phyloP scores from a whole-genome alignment of 2,329 filamentous ascomycete genomes.

The Cladosporium sp. region DNA sequence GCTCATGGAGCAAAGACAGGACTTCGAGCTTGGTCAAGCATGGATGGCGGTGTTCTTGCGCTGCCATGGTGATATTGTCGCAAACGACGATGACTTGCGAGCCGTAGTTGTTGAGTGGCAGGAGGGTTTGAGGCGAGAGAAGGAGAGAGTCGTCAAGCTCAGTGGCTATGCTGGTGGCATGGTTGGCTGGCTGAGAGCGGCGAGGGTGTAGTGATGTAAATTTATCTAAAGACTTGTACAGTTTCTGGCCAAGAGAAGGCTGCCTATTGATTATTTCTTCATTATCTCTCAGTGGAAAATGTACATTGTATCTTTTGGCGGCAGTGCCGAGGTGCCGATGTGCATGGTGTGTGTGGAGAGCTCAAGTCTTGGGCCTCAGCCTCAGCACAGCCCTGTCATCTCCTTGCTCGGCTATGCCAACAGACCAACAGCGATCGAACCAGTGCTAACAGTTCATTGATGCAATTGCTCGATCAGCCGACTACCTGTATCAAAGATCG shows the following conservation, averaged over 20 bases:
- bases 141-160: conserved; percentile 19
- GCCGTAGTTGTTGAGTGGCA: conserved; percentile 17
- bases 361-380: not conserved
- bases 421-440: not conserved
- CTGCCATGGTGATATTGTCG: conserved; percentile 68
- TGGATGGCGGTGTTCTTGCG: conserved; percentile 96
- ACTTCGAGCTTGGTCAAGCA: conserved; percentile 92
- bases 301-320: not conserved
- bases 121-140: conserved; percentile 16
- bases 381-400: conserved; percentile 10
- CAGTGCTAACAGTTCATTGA: not conserved
- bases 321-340: not conserved
- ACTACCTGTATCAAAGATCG: not conserved
- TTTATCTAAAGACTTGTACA: conserved; percentile 3
- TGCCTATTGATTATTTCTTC: not conserved
- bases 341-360: not conserved
- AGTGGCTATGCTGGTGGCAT: conserved; percentile 23
- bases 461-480: not conserved
- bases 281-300: not conserved
- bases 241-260: not conserved
- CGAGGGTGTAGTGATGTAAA: conserved; percentile 24
- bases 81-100: conserved; percentile 36
- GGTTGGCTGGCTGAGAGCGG: conserved; percentile 28
- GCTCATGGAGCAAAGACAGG: conserved; percentile 67
- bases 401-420: not conserved